Conservation (phyloP, 2,329 filamentous ascomycete genomes). For the Calycina herbarum region DNA sequence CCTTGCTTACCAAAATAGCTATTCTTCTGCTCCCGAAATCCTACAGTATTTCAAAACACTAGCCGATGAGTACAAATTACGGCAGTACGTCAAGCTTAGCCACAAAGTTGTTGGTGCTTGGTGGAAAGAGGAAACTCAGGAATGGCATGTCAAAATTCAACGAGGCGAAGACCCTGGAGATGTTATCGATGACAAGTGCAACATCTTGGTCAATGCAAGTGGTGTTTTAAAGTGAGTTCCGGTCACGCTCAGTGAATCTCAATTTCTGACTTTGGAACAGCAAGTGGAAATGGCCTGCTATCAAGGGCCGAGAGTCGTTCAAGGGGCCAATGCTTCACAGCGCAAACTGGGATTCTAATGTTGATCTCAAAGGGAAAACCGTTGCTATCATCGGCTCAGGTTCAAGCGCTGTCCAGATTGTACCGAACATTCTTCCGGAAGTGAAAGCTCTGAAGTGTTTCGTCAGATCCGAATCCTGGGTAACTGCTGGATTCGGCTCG, state of each 20-base stretch:
- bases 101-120: constrained; percentile 14
- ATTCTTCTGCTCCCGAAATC: constrained; percentile 18
- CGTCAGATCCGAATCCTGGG: background rate
- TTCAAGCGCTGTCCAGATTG: constrained; percentile 52
- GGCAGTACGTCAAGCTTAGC: constrained; percentile 15
- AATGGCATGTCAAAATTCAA: constrained; percentile 3
- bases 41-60: constrained; percentile 14
- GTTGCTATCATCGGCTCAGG: constrained; percentile 53
- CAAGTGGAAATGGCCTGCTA: constrained; percentile 62
- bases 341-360: constrained; percentile 57
- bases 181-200: constrained; percentile 46
- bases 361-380: constrained; percentile 47
- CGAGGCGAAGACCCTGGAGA: constrained; percentile 35
- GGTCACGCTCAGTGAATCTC: background rate
- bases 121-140: too few species aligned
- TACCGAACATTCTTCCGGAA: constrained; percentile 43
- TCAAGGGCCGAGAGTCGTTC: constrained; percentile 49
- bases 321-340: constrained; percentile 57
- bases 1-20: constrained; percentile 24
- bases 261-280: constrained; percentile 2
- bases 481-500: constrained; percentile 5
- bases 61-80: constrained; percentile 16
- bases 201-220: constrained; percentile 51
- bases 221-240: constrained; percentile 53
- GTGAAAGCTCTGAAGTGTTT: constrained; percentile 12